These are phyloP conservation scores for Aspergillus wentii DNA, from an alignment of 495 filamentous ascomycete genomes.

Conservation along the genomic window DNA sequence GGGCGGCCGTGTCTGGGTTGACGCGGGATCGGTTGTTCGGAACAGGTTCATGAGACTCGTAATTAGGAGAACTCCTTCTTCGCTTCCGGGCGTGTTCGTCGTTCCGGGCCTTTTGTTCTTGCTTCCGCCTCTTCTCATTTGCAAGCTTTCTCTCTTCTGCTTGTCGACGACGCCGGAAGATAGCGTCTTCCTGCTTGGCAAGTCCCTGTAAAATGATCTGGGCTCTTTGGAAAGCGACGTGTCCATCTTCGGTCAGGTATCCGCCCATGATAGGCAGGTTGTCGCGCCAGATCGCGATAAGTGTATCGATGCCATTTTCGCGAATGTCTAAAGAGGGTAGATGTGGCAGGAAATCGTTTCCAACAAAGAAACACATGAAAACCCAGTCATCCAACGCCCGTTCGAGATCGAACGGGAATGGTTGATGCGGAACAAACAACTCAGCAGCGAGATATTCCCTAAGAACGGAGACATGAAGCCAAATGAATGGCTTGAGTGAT, in stretches of 20 bases:
- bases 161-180: conserved; percentile 81
- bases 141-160: conserved; percentile 77
- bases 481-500: conserved; percentile 87
- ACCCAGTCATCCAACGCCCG: conserved; percentile 99
- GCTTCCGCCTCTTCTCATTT: conserved; percentile 69
- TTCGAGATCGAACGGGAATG: conserved; percentile 83
- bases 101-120: conserved; percentile 54
- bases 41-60: conserved; percentile 29
- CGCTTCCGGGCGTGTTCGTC: conserved; percentile 43
- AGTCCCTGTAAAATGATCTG: conserved; percentile 86
- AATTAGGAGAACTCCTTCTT: conserved; percentile 41
- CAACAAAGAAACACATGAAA: conserved; percentile 99
- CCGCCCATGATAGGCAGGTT: conserved; percentile 88
- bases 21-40: conserved; percentile 23
- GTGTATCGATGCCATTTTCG: conserved; percentile 93
- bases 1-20: conserved; percentile 31
- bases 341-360: conserved; percentile 98
- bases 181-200: conserved; percentile 91
- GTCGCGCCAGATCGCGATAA: conserved; percentile 93
- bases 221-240: conserved; percentile 78
- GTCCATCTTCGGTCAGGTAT: conserved; percentile 91
- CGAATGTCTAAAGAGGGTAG: conserved; percentile 93
- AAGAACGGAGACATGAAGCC: conserved; percentile 89
- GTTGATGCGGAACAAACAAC: conserved; percentile 73
- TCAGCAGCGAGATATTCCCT: conserved; percentile 92